These are phyloP conservation scores for Dendryphion nanum DNA, from an alignment of 2,329 filamentous ascomycete genomes.

Conservation along the genomic window DNA sequence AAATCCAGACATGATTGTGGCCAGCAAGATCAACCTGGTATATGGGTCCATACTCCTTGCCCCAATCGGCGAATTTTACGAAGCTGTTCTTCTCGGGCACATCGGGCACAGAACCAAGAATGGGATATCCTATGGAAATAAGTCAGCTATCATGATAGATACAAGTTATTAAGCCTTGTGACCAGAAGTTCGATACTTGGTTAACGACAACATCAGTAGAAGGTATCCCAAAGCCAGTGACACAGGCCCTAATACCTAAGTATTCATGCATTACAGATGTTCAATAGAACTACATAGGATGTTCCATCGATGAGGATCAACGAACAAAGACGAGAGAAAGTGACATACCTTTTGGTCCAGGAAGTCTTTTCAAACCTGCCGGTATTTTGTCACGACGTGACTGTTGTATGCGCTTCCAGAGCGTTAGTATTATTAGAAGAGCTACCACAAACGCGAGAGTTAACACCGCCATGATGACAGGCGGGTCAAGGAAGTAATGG, in stretches of 20 bases:
- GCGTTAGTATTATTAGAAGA: conserved; percentile 24
- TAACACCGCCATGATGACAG: conserved; percentile 4
- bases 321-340: neutral
- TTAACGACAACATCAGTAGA: neutral
- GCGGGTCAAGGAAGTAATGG: neutral
- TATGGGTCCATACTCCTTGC: conserved; percentile 45
- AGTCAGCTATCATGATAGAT: conserved; percentile 6
- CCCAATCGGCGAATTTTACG: conserved; percentile 49
- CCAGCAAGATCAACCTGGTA: conserved; percentile 47
- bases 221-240: neutral
- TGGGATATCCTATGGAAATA: conserved; percentile 39
- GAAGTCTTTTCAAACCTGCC: conserved; percentile 36
- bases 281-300: too few relatives aligned
- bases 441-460: conserved; percentile 31
- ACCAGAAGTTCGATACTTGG: neutral
- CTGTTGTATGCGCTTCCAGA: conserved; percentile 28
- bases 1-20: conserved; percentile 48
- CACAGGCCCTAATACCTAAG: neutral
- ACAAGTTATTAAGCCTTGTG: conserved; percentile 2
- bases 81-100: conserved; percentile 45
- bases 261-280: too few relatives aligned
- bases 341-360: conserved; percentile 41
- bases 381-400: conserved; percentile 30
- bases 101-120: conserved; percentile 44
- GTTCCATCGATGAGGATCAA: too few relatives aligned